Base-by-base conservation (phyloP, 2,329 filamentous ascomycete genomes). In the Pseudogymnoascus sp. region DNA sequence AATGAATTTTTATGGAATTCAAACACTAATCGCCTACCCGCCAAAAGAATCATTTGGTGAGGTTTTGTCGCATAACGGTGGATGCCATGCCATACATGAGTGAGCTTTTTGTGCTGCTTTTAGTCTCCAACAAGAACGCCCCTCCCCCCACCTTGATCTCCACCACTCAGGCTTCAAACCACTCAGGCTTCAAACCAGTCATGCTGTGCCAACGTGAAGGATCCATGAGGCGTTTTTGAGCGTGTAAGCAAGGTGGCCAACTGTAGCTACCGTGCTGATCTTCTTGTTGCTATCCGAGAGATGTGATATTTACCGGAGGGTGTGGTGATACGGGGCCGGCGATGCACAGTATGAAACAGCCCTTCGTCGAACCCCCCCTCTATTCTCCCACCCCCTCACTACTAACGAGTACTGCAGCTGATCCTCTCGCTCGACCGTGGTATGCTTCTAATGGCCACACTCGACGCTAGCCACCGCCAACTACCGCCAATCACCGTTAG, bases 121-220 rank as follows among this genome's bases (percentile, higher is more conserved):
- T 55, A 33, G 49, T 55, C 25, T 55, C 49, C 25, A 55, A 55
- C 25, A 11, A 4, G 14, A 7, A 9, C 16, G 49, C 49, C 25
- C 28, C 25, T 55, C 49, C 49, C 25, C 49, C 49, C 49, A 55
- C 25, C 28, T 33, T 55, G 25, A 33, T 33, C 49, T 19, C 49
- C 49, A 55, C 49, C 49, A 55, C 9, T 55, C 49, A 55, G 25
- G n/a, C 9, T 16, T 55, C 49, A 55, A 33, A 55, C 49, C 49
- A 55, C 9, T 55, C 49, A 55, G 25, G 9, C 9, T 16, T 55
- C 49, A 55, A 33, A 33, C 49, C 8, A 12, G n/a, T 19, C n/a
- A 33, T 19, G 49, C 28, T 19, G 49, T 33, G 28, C 4, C n/a
- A 33, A 7, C 49, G 2, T 55, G 49, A 55, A 33, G 25, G 28